These are phyloP conservation scores for Xylaria castorea DNA, from an alignment of 495 filamentous ascomycete genomes.

Conservation along the genomic window DNA sequence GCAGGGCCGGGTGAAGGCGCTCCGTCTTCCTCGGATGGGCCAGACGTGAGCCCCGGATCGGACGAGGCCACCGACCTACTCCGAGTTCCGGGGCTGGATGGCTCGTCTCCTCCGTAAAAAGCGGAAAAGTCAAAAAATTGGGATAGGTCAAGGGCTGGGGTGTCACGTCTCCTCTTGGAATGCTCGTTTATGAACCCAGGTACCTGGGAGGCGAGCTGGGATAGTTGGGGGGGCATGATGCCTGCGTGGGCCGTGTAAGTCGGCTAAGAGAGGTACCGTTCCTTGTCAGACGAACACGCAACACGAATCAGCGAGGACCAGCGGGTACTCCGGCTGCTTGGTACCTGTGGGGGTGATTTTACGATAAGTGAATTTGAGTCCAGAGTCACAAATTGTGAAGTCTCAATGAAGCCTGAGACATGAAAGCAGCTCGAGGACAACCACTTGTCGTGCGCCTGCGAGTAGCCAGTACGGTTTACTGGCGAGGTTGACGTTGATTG, in stretches of 20 bases:
- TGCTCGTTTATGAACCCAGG: slow-evolving; percentile 44
- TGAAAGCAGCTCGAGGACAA: slow-evolving; percentile 44
- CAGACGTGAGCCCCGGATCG: slow-evolving; percentile 44
- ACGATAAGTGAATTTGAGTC: slow-evolving; percentile 47
- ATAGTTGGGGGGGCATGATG: slow-evolving; percentile 42
- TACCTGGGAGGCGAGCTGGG: slow-evolving; percentile 43
- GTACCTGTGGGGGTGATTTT: slow-evolving; percentile 47
- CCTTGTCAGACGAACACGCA: slow-evolving; percentile 45
- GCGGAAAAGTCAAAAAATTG: slow-evolving; percentile 44
- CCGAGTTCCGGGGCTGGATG: slow-evolving; percentile 43
- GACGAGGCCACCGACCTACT: slow-evolving; percentile 44
- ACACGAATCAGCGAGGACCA: slow-evolving; percentile 46
- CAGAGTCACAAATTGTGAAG: slow-evolving; percentile 45
- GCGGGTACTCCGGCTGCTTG: slow-evolving; percentile 42
- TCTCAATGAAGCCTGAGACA: slow-evolving; percentile 48
- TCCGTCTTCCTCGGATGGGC: slow-evolving; percentile 43
- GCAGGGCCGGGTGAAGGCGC: slow-evolving; percentile 41
- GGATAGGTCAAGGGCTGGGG: slow-evolving; percentile 41
- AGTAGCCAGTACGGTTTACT: slow-evolving; percentile 34
- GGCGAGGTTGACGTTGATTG: slow-evolving; percentile 27
- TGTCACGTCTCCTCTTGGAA: slow-evolving; percentile 35
- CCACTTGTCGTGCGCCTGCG: slow-evolving; percentile 44
- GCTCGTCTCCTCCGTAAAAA: slow-evolving; percentile 39
- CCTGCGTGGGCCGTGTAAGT: slow-evolving; percentile 48
- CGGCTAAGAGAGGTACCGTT: slow-evolving; percentile 46